These are phyloP conservation scores for Calonectria pseudoturangicola DNA, from an alignment of 2,329 filamentous ascomycete species.

Conservation along the genomic window DNA sequence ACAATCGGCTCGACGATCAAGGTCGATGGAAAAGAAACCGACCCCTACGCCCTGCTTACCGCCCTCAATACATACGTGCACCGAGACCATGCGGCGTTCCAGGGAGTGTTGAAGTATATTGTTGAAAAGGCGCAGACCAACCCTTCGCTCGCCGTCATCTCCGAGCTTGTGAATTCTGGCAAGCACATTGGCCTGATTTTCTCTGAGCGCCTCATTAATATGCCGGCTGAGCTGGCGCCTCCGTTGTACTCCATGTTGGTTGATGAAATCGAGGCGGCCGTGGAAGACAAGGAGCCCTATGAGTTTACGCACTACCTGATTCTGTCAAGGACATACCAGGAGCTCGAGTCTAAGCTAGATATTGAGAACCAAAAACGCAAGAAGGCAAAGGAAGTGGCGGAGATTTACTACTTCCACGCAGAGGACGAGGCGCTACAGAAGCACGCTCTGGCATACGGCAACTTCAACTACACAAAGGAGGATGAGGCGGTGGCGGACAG, in stretches of 20 bases:
- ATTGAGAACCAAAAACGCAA: conserved; percentile 77
- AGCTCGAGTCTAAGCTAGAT: conserved; percentile 88
- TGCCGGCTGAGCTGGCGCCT: conserved; percentile 93
- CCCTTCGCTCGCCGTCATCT: conserved; percentile 73
- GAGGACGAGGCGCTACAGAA: conserved; percentile 93
- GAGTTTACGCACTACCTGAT: conserved; percentile 95
- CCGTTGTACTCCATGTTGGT: conserved; percentile 96
- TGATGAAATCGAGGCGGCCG: conserved; percentile 91
- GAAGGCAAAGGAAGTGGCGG: conserved; percentile 76
- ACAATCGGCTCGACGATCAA: conserved; percentile 96
- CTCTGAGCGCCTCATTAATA: conserved; percentile 96
- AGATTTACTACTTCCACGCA: conserved; percentile 93
- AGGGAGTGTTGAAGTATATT: conserved; percentile 83
- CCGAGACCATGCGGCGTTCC: conserved; percentile 82
- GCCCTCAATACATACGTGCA: conserved; percentile 89
- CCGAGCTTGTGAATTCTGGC: conserved; percentile 71
- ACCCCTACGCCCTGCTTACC: conserved; percentile 94
- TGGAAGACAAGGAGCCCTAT: conserved; percentile 94
- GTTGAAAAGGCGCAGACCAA: conserved; percentile 72
- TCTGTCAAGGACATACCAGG: conserved; percentile 92
- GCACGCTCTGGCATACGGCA: conserved; percentile 81
- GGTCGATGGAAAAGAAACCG: conserved; percentile 94
- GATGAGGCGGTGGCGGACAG: conserved; percentile 90
- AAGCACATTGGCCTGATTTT: conserved; percentile 88
- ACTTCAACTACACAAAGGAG: conserved; percentile 86